A percentile compares a stretch with the other conserved stretches of the same genome.
Conservation (phyloP, 768 basidiomycete genomes). For the Hygrophorus pudorinus region DNA sequence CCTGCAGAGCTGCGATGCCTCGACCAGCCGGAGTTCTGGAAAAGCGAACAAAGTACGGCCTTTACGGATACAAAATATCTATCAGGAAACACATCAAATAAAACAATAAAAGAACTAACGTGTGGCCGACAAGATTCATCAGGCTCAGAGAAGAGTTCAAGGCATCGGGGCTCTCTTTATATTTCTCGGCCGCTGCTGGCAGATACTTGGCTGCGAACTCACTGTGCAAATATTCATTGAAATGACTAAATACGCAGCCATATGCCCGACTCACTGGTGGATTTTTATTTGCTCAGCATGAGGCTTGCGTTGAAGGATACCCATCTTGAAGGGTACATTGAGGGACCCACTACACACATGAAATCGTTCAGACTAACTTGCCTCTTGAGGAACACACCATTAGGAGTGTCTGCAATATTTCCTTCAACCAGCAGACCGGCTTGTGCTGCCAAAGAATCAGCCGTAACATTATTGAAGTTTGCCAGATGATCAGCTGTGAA, state of each 20-base stretch:
- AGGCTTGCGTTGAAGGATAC: constrained; percentile 19
- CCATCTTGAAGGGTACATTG: constrained; percentile 11
- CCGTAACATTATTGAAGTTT: not conserved
- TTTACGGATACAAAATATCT: constrained; percentile 12
- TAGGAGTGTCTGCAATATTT: constrained; percentile 7
- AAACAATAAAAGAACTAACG: constrained; percentile 16
- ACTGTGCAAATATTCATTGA: constrained; percentile 8
- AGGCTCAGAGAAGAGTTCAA: constrained; percentile 18
- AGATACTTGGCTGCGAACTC: constrained; percentile 30
- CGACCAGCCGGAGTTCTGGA: constrained; percentile 19
- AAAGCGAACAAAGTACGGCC: constrained; percentile 34
- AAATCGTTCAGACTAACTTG: constrained; percentile 9
- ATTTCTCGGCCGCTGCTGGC: constrained; percentile 22
- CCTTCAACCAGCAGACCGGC: not conserved
- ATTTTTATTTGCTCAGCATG: constrained; percentile 12
- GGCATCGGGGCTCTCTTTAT: constrained; percentile 14
- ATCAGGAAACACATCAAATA: not conserved
- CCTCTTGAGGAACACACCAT: constrained; percentile 11
- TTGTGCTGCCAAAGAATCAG: not conserved
- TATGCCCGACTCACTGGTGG: constrained; percentile 10
- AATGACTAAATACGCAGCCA: not conserved
- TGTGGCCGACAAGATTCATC: constrained; percentile 25
- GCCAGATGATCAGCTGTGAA: not conserved
- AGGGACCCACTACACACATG: not conserved
- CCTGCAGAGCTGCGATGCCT: constrained; percentile 26